Evolutionary conservation across 2,329 filamentous ascomycete genomes (phyloP), one percentile per base, ranked within the genome.

Genomic region (Apiospora phragmitis): DNA sequence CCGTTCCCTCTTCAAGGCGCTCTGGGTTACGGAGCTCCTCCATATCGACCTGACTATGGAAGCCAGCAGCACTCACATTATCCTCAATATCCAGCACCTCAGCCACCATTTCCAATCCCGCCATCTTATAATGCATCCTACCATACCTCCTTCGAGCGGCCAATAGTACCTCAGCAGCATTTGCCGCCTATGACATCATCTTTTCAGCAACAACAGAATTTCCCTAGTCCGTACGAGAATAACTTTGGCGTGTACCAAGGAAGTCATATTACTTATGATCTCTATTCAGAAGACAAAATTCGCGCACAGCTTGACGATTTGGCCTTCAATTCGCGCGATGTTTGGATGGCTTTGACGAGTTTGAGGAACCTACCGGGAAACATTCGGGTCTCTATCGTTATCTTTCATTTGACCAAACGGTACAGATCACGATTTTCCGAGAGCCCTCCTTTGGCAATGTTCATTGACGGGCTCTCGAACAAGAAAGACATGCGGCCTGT

Each of bases 321-420:
- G 71, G 85, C 86, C 12, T 83, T 81, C 55, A 85, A 86, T 76
- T 87, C 89, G 5, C 85, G 88, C 71, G 87, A 89, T 32, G 80
- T 92, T 45, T 95, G 92, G 91, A 87, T 87, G 72, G 81, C 83
- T 29, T 86, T 91, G 2, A 85, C 85, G 9, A 85, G 85, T 3
- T 83, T 93, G 72, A 88, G 88, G 74, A 87, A 90, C 68, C 80
- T 94, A 21, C 86, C 90, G 18, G 86, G 87, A 49, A 87, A 87
- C 71, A 84, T 93, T 65, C 89, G 90, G 73, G 84, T 93, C 21
- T 88, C 88, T 71, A 86, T 90, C 65, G 83, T 93, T 12, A 85
- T 95, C 55, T 85, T 92, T 76, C 89, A 92, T 77, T 81, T 90
- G 68, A 84, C 87, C 70, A 85, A 85, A 69, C 85, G 84, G 45